phyloP scores from a whole-genome alignment of 768 basidiomycete species.

The Agaricus bisporus region DNA sequence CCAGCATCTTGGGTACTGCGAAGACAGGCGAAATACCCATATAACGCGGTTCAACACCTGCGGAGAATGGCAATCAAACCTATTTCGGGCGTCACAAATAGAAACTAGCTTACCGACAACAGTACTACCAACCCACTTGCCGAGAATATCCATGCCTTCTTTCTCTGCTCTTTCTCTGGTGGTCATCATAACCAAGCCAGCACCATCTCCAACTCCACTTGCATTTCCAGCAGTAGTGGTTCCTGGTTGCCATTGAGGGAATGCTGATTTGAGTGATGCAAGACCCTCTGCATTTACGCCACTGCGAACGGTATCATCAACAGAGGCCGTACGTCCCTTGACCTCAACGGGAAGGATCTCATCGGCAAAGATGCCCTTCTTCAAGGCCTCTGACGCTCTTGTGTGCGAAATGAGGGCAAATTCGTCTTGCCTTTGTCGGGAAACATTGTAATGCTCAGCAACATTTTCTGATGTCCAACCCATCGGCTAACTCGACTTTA shows the following conservation, averaged over 20 bases:
- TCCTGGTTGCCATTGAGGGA: slow-evolving; percentile 69
- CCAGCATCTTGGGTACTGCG: slow-evolving; percentile 67
- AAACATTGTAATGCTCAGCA: slow-evolving; percentile 68
- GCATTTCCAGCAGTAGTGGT: slow-evolving; percentile 82
- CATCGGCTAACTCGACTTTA: slow-evolving; percentile 56
- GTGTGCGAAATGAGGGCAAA: slow-evolving; percentile 86
- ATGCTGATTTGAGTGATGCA: slow-evolving; percentile 76
- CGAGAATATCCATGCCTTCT: slow-evolving; percentile 74
- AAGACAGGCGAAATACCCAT: slow-evolving; percentile 75
- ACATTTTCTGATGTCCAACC: slow-evolving; percentile 95
- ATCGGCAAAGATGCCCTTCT: slow-evolving; percentile 67
- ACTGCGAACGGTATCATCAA: slow-evolving; percentile 84
- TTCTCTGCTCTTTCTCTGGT: slow-evolving; percentile 71
- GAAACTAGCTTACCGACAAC: slow-evolving; percentile 55
- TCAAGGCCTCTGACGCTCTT: slow-evolving; percentile 66
- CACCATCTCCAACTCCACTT: slow-evolving; percentile 90
- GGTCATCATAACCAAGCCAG: slow-evolving; percentile 76
- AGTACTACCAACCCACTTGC: slow-evolving; percentile 73
- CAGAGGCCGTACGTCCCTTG: slow-evolving; percentile 56
- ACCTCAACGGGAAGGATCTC: slow-evolving; percentile 89
- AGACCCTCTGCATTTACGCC: slow-evolving; percentile 80
- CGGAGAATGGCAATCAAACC: neutral
- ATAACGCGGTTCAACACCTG: slow-evolving; percentile 69
- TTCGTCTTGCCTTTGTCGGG: slow-evolving; percentile 81
- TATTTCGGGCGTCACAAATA: neutral